phyloP scores from a whole-genome alignment of 371 early-diverging fungal species.

The Syncephalastrum contaminatum region DNA sequence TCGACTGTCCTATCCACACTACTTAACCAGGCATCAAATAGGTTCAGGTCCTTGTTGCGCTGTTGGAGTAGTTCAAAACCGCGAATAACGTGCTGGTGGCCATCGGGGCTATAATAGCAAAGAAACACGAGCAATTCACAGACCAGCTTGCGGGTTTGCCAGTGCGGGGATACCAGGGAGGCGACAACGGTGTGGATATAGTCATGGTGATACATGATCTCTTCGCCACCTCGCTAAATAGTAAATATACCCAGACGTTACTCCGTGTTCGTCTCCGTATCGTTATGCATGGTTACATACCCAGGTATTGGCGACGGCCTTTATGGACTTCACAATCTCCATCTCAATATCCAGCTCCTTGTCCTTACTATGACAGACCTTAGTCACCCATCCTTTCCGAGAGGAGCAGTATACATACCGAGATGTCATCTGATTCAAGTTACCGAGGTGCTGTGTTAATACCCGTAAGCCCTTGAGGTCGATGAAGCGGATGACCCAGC shows the following conservation, averaged over 20 bases:
- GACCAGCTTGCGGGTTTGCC: slow-evolving; percentile 65
- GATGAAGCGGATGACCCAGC: slow-evolving; percentile 60
- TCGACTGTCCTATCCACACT: slow-evolving; percentile 67
- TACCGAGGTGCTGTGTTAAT: slow-evolving; percentile 53
- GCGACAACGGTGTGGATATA: slow-evolving; percentile 63
- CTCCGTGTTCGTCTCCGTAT: no score
- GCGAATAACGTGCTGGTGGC: slow-evolving; percentile 64
- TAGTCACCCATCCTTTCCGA: slow-evolving; percentile 56
- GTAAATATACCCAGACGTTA: not conserved
- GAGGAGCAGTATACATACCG: slow-evolving; percentile 43
- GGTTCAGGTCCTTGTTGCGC: slow-evolving; percentile 44
- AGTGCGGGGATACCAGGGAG: slow-evolving; percentile 70
- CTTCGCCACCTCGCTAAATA: slow-evolving; percentile 66
- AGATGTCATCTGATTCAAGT: slow-evolving; percentile 39
- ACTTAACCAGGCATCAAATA: slow-evolving; percentile 74
- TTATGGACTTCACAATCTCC: slow-evolving; percentile 73
- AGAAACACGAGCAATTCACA: slow-evolving; percentile 71
- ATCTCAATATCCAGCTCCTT: slow-evolving; percentile 62
- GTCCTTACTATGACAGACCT: slow-evolving; percentile 39
- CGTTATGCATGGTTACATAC: slow-evolving; percentile 17
- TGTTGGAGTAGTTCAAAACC: slow-evolving; percentile 44
- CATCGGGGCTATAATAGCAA: slow-evolving; percentile 69
- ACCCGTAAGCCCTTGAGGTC: slow-evolving; percentile 66
- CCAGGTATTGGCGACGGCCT: slow-evolving; percentile 63
- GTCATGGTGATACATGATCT: slow-evolving; percentile 57